phyloP scores from a whole-genome alignment of 139 green algal genomes.

The Yamagishiella unicocca region DNA sequence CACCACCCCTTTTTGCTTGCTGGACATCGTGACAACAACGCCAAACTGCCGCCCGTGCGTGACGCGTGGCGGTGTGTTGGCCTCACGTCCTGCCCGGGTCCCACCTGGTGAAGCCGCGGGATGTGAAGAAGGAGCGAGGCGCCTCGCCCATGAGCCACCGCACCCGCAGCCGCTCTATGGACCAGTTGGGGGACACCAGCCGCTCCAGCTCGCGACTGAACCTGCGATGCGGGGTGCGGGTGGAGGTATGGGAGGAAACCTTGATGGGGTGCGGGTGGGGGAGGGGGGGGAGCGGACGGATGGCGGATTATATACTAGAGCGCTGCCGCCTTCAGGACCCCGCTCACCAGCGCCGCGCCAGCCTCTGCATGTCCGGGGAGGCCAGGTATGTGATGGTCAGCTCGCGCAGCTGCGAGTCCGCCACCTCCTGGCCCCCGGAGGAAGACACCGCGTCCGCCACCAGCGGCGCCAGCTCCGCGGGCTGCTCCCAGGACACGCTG shows the following conservation, averaged over 20 bases:
- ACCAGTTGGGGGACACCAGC: neutral
- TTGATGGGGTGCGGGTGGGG: neutral
- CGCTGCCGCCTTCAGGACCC: neutral
- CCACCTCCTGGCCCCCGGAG: neutral
- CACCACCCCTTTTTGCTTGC: no score
- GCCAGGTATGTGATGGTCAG: constrained; percentile 23
- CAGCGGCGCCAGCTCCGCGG: constrained; percentile 13
- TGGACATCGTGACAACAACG: no score
- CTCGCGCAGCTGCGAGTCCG: neutral
- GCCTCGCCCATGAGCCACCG: constrained; percentile 40
- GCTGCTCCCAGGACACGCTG: constrained; percentile 27
- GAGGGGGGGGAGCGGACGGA: neutral
- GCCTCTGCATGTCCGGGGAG: constrained; percentile 13
- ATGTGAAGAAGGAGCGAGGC: constrained; percentile 19
- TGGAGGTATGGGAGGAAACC: neutral
- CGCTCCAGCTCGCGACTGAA: constrained; percentile 37
- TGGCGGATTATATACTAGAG: no score
- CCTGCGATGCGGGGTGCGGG: neutral
- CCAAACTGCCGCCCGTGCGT: no score
- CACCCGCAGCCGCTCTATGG: constrained; percentile 21
- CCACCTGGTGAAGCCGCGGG: constrained; percentile 30
- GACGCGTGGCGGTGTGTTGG: neutral
- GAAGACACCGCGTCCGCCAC: neutral
- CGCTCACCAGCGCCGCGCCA: constrained; percentile 5
- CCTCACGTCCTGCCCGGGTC: neutral